phyloP scores from a whole-genome alignment of 495 filamentous ascomycete genomes.

The Neurospora sp. region DNA sequence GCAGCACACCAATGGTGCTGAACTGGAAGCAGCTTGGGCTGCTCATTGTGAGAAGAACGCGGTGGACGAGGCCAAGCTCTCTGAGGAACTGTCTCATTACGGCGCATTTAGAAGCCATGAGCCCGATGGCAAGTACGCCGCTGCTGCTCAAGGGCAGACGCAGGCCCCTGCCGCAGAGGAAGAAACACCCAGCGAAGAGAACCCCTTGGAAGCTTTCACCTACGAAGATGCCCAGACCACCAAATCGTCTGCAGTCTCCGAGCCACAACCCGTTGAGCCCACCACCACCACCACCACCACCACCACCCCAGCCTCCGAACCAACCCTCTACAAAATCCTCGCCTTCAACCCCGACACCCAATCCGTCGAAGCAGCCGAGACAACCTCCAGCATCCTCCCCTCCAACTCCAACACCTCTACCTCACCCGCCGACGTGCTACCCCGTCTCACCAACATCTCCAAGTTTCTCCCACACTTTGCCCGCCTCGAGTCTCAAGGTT shows the following conservation, averaged over 20 bases:
- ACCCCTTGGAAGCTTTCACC: slow-evolving; percentile 20
- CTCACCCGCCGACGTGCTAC: slow-evolving; percentile 51
- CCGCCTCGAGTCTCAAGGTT: slow-evolving; percentile 55
- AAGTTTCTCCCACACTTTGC: slow-evolving; percentile 64
- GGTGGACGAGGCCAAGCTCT: not conserved
- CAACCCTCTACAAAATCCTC: slow-evolving; percentile 57
- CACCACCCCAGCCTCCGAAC: slow-evolving; percentile 10
- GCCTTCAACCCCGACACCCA: slow-evolving; percentile 61
- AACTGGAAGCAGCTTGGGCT: not conserved
- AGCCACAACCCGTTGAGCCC: slow-evolving; percentile 28
- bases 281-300: slow-evolving; percentile 7
- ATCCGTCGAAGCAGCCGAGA: slow-evolving; percentile 50
- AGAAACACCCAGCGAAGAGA: slow-evolving; percentile 12
- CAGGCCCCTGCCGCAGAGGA: not conserved
- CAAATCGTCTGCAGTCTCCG: slow-evolving; percentile 6
- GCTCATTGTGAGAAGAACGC: not conserved
- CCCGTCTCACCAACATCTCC: slow-evolving; percentile 56
- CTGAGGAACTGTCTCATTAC: slow-evolving; percentile 1
- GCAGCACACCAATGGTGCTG: not conserved
- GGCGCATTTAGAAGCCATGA: slow-evolving; percentile 7
- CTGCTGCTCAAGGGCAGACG: slow-evolving; percentile 1
- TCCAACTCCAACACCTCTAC: slow-evolving; percentile 30
- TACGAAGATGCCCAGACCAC: slow-evolving; percentile 20
- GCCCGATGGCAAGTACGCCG: slow-evolving; percentile 12
- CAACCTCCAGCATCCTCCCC: slow-evolving; percentile 43